Evolutionary conservation across 2,329 filamentous ascomycete genomes (phyloP), one percentile per base, ranked within the genome.

Genomic region (Trichoderma sp.): DNA sequence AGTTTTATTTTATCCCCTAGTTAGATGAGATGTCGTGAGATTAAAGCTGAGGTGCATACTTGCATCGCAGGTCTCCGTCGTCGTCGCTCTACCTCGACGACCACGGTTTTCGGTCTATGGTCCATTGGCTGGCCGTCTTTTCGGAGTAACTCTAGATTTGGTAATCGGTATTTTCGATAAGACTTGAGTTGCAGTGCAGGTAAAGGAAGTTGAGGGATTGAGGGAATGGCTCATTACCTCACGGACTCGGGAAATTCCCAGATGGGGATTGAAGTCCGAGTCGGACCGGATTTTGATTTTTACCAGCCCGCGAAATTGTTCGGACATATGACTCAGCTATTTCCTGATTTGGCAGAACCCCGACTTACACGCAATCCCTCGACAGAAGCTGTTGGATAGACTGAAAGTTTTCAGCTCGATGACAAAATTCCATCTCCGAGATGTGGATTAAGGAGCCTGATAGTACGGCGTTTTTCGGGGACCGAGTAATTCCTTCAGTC

Each of bases 1-100:
- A 53, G n/a, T 67, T 57, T 43, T 13, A 43, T 6, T 32, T 26
- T 23, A 30, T 36, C 50, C 6, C 70, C 43, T 17, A 36, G 9
- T 58, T 15, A 58, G 26, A 32, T 39, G 47, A 50, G 15, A 30
- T 3, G 50, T 23, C 17, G 9, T 50, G 43, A 11, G 26, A 26
- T 32, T 13, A 7, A 34, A 59, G 53, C 39, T 59, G 32, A 68
- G n/a, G 34, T 23, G 12, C 8, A 23, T 26, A n/a, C 68, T 9
- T 74, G 78, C 79, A 80, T 73, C 6, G 78, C 78, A 28, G 78
- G 78, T 59, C 78, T 74, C 69, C 77, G 69, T 53, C 78, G 76
- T 2, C 77, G 76, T 20, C 77, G 77, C 20, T 76, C 72, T n/a
- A 74, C 63, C 32, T 76, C 76, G 58, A 73, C 71, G 70, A 72